Evolutionary conservation across 352 stramenopile species (phyloP).

Genomic region (Nothophytophthora sp.): DNA sequence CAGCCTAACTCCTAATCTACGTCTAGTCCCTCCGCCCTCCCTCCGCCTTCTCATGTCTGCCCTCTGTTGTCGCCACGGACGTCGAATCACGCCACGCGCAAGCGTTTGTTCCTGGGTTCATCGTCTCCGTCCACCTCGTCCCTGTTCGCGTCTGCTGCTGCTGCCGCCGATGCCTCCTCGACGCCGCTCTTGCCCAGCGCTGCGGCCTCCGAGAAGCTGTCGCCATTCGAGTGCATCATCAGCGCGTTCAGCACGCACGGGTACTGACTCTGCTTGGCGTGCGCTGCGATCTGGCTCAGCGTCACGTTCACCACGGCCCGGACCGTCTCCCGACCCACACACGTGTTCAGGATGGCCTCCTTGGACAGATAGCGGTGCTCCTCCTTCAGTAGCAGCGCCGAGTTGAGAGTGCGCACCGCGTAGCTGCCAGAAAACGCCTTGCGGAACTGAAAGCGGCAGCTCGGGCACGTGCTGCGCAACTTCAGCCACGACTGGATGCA

Average conservation of each 20-base stretch:
- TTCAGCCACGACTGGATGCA: slow-evolving; percentile 95
- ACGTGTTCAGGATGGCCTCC: slow-evolving; percentile 57
- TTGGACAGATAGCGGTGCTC: slow-evolving; percentile 59
- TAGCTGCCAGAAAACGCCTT: slow-evolving; percentile 82
- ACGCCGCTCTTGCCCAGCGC: slow-evolving; percentile 38
- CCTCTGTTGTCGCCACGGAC: too few species aligned
- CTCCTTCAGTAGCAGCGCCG: slow-evolving; percentile 65
- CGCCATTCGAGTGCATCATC: slow-evolving; percentile 78
- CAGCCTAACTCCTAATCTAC: not conserved
- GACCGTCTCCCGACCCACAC: slow-evolving; percentile 60
- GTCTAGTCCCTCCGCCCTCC: not conserved
- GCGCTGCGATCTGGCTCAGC: slow-evolving; percentile 61
- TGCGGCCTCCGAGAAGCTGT: slow-evolving; percentile 49
- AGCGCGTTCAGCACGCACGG: slow-evolving; percentile 82
- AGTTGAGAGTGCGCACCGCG: slow-evolving; percentile 80
- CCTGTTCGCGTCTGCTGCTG: slow-evolving; percentile 5
- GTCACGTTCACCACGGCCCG: slow-evolving; percentile 80
- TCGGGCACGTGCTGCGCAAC: slow-evolving; percentile 92
- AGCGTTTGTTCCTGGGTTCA: slow-evolving; percentile 25
- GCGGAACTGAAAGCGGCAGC: slow-evolving; percentile 93
- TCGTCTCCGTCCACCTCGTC: slow-evolving; percentile 13
- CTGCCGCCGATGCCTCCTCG: slow-evolving; percentile 1
- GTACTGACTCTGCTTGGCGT: slow-evolving; percentile 66
- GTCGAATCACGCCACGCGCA: slow-evolving; percentile 26
- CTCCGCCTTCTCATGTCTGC: not conserved